Evolutionary conservation across 2,329 filamentous ascomycete genomes (phyloP), one percentile per base, ranked within the genome.

Genomic region (Sclerotiophoma versabilis): DNA sequence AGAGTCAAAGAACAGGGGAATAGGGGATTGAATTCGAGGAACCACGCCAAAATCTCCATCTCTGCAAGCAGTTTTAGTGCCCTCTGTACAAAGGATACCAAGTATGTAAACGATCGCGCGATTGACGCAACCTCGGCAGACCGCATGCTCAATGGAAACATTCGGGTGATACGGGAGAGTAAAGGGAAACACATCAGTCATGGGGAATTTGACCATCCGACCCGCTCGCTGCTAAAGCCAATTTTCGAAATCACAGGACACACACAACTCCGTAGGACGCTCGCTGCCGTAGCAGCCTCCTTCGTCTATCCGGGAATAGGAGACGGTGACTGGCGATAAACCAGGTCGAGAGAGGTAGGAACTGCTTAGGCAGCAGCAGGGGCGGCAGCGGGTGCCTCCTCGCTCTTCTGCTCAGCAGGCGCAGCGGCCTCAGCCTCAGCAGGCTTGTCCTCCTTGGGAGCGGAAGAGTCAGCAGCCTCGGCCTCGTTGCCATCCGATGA

Each of bases 401-500:
- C 71, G 33, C 65, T 53, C 63, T 66, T 65, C 46, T 64, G 58
- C 65, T 68, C 65, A 19, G 71, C 58, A 49, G 75, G 71, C 73
- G 82, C 82, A 53, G 69, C 65, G 49, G 75, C 71, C 75, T 82
- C 82, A 52, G 69, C 65, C 49, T 76, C 80, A 55, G 81, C 79
- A 62, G 82, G 68, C 76, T 83, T 83, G 63, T 85, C 83, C 73
- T 91, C 87, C 82, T 88, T 87, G 69, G 84, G 81, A 56, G 84
- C 81, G 58, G 75, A 71, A 54, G 77, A 75, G 57, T 81, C 82
- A 62, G 87, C 81, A 54, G 81, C 81, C 79, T 93, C 91, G 58
- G 84, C 83, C 79, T 96, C 93, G 71, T 83, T 87, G 70, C 86
- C 91, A 77, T 96, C 93, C 57, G 92, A 96, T 68, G 93, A 97